Conservation (phyloP, 257 asterid genomes). For the Salvia rosmarinus region DNA sequence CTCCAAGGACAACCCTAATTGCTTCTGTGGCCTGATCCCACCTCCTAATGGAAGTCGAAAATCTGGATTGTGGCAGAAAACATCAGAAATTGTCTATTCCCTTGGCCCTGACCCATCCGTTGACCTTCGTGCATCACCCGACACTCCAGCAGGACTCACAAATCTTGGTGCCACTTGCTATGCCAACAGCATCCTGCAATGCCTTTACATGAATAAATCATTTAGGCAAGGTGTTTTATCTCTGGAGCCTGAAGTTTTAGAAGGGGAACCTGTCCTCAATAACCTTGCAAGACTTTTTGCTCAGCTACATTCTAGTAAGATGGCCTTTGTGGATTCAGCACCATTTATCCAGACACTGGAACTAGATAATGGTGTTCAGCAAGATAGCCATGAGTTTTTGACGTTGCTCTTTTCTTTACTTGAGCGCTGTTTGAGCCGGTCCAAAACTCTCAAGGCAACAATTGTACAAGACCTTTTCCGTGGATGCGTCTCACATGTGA, state of each 20-base stretch:
- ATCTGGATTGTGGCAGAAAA: slow-evolving; percentile 94
- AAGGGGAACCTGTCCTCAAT: slow-evolving; percentile 71
- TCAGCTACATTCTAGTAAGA: slow-evolving; percentile 83
- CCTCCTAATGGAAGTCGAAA: slow-evolving; percentile 82
- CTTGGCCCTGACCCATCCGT: slow-evolving; percentile 81
- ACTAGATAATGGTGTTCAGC: slow-evolving; percentile 95
- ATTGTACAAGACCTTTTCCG: slow-evolving; percentile 92
- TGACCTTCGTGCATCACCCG: slow-evolving; percentile 74
- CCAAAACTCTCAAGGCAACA: slow-evolving; percentile 72
- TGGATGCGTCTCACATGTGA: slow-evolving; percentile 95
- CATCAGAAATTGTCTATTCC: slow-evolving; percentile 73
- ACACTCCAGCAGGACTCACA: slow-evolving; percentile 94
- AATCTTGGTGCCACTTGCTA: slow-evolving; percentile 99
- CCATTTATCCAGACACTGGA: slow-evolving; percentile 90
- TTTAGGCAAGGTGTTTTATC: slow-evolving; percentile 90
- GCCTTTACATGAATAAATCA: slow-evolving; percentile 83
- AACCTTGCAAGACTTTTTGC: slow-evolving; percentile 86
- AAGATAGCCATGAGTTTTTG: slow-evolving; percentile 97
- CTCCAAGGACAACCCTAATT: slow-evolving; percentile 95
- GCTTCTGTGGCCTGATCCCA: slow-evolving; percentile 94
- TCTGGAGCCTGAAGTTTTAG: slow-evolving; percentile 76
- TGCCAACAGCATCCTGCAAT: slow-evolving; percentile 96
- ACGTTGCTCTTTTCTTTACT: slow-evolving; percentile 91
- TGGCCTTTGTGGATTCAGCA: slow-evolving; percentile 96
- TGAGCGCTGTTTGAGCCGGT: slow-evolving; percentile 79